Conservation (phyloP, 805 yeast genomes). For the Candida ipomoeae region DNA sequence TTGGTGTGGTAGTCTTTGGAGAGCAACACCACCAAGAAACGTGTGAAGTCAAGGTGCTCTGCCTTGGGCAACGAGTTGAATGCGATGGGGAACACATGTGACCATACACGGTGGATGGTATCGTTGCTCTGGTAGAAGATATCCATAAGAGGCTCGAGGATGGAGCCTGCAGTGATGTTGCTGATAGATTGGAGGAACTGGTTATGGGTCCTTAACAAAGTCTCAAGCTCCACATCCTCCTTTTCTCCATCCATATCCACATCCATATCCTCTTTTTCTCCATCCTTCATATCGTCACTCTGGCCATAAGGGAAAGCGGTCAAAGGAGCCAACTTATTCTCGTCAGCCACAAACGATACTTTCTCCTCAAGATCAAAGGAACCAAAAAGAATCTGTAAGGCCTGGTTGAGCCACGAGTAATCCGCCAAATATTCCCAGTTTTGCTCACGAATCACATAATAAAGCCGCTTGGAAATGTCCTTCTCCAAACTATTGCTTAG, state of each 20-base stretch:
- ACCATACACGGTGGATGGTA: constrained; percentile 81
- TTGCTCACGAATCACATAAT: constrained; percentile 89
- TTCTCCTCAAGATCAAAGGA: constrained; percentile 54
- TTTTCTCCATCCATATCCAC: constrained; percentile 24
- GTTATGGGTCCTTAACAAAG: constrained; percentile 25
- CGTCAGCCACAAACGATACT: constrained; percentile 44
- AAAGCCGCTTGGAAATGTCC: constrained; percentile 72
- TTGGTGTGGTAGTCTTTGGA: constrained; percentile 92
- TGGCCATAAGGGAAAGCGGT: constrained; percentile 32
- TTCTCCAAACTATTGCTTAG: constrained; percentile 73
- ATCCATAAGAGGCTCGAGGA: constrained; percentile 70
- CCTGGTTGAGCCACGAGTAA: constrained; percentile 92
- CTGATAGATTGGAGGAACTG: constrained; percentile 28
- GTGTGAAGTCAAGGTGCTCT: constrained; percentile 80
- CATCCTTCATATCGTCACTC: neutral
- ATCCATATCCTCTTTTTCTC: constrained; percentile 12
- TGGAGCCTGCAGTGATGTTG: constrained; percentile 48
- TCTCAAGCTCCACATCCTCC: constrained; percentile 17
- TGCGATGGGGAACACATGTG: constrained; percentile 74
- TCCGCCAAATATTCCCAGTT: constrained; percentile 96
- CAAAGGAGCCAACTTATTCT: constrained; percentile 52
- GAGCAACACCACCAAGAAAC: constrained; percentile 69
- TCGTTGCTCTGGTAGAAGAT: constrained; percentile 78
- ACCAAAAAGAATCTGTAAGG: constrained; percentile 79
- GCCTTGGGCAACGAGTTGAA: constrained; percentile 70